Conservation (phyloP, 2,329 filamentous ascomycete species). For the Cladosporium sp. region DNA sequence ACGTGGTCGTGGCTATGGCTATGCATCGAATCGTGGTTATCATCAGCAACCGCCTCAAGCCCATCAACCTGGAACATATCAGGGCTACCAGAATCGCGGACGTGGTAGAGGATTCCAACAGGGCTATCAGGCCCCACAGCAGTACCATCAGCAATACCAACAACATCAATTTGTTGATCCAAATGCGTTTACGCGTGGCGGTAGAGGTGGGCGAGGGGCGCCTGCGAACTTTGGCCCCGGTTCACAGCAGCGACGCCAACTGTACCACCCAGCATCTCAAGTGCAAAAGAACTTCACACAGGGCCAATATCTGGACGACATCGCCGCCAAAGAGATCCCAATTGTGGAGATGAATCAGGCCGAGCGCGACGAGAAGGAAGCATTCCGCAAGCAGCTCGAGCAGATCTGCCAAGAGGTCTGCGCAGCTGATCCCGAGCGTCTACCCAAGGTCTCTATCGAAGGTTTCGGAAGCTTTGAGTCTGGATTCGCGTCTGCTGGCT, state of each 20-base stretch:
- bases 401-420: constrained; percentile 60
- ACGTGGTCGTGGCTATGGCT: not conserved
- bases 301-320: constrained; percentile 37
- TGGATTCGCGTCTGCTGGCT: constrained; percentile 81
- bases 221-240: constrained; percentile 13
- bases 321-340: constrained; percentile 48
- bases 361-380: constrained; percentile 68
- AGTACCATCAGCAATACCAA: constrained; percentile 11
- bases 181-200: constrained; percentile 28
- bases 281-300: constrained; percentile 13
- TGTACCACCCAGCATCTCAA: constrained; percentile 24
- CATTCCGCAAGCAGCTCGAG: constrained; percentile 64
- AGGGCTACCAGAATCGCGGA: constrained; percentile 6
- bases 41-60: not conserved
- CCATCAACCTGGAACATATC: not conserved
- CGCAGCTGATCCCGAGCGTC: constrained; percentile 45
- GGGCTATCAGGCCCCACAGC: constrained; percentile 1
- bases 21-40: not conserved
- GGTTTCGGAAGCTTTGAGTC: constrained; percentile 81
- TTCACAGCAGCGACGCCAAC: constrained; percentile 19
- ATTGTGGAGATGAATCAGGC: constrained; percentile 58
- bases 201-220: constrained; percentile 10
- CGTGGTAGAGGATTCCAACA: constrained; percentile 3
- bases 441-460: constrained; percentile 58
- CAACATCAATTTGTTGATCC: constrained; percentile 27